Percentiles rank a stretch among this genome's conserved stretches.
Evolutionary conservation across 129 eudicot species (phyloP).

Genomic region (Flaveria linearis): DNA sequence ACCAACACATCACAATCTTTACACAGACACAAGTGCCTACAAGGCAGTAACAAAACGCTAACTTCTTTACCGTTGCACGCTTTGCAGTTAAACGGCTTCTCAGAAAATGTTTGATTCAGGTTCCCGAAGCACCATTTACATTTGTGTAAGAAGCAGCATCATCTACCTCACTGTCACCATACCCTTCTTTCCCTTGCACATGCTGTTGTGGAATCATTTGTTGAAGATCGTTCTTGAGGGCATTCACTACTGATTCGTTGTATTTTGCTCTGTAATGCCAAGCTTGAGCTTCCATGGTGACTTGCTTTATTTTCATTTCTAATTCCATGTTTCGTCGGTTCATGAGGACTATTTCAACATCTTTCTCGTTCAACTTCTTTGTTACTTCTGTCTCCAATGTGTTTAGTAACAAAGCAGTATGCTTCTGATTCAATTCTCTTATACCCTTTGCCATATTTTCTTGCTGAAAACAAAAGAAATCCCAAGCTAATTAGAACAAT

Average conservation of each 20-base stretch:
- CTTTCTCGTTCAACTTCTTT: slow-evolving; percentile 56
- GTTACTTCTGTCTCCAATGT: slow-evolving; percentile 56
- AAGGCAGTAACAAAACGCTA: slow-evolving; percentile 57
- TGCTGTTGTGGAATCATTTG: slow-evolving; percentile 50
- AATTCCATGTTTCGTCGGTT: slow-evolving; percentile 63
- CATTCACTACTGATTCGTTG: slow-evolving; percentile 66
- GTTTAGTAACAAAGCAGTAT: slow-evolving; percentile 48
- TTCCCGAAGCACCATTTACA: slow-evolving; percentile 14
- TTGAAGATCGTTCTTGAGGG: slow-evolving; percentile 60
- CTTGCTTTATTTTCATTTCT: slow-evolving; percentile 60
- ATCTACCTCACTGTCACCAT: slow-evolving; percentile 66
- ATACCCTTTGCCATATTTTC: slow-evolving; percentile 57
- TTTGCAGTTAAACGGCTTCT: slow-evolving; percentile 39
- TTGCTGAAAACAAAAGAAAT: slow-evolving; percentile 38
- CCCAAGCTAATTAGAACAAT: not conserved
- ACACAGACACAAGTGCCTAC: slow-evolving; percentile 76
- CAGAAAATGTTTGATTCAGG: not conserved
- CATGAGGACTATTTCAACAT: slow-evolving; percentile 52
- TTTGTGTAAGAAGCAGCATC: slow-evolving; percentile 57
- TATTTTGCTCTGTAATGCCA: slow-evolving; percentile 79
- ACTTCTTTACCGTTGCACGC: slow-evolving; percentile 58
- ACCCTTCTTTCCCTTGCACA: slow-evolving; percentile 54
- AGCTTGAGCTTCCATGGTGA: slow-evolving; percentile 57
- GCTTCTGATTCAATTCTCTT: slow-evolving; percentile 57
- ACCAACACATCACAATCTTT: slow-evolving; percentile 54